phyloP scores from a whole-genome alignment of 371 early-diverging fungal species.

The Actinomortierella ambigua region DNA sequence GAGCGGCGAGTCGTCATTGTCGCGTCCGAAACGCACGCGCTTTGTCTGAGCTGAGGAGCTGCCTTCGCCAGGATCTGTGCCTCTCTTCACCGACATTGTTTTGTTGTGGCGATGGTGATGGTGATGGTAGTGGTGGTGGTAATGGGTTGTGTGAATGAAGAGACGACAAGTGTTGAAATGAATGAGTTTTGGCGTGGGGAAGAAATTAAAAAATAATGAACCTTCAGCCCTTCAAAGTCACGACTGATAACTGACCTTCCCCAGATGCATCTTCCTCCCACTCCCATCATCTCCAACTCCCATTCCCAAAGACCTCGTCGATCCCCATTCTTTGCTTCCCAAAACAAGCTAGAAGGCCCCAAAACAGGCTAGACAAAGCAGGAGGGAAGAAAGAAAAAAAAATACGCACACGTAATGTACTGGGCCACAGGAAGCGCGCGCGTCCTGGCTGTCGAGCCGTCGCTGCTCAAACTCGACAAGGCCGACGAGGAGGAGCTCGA shows the following conservation, averaged over 20 bases:
- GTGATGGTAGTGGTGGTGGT: slow-evolving; percentile 10
- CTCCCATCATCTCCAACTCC: too few species aligned
- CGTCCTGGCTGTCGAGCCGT: slow-evolving; percentile 45
- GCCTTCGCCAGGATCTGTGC: slow-evolving; percentile 11
- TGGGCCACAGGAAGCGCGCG: slow-evolving; percentile 47
- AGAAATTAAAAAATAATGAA: too few species aligned
- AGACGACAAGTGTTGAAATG: neutral
- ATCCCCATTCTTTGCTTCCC: too few species aligned
- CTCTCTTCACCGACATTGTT: slow-evolving; percentile 26
- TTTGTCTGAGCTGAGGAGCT: slow-evolving; percentile 15
- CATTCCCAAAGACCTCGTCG: too few species aligned
- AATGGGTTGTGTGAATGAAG: neutral
- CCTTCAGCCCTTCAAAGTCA: too few species aligned
- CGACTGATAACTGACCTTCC: too few species aligned
- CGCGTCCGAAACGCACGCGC: slow-evolving; percentile 35
- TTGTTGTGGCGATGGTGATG: slow-evolving; percentile 16
- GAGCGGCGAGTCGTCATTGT: neutral
- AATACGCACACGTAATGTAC: slow-evolving; percentile 14
- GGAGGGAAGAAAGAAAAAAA: neutral
- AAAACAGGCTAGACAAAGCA: too few species aligned
- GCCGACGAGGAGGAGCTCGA: slow-evolving; percentile 45
- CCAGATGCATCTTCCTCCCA: too few species aligned
- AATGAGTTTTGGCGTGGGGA: too few species aligned
- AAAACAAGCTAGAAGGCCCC: too few species aligned
- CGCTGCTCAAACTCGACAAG: slow-evolving; percentile 30